These are phyloP conservation scores for Paulownia fortunei DNA, from an alignment of 257 asterid genomes.

Conservation along the genomic window DNA sequence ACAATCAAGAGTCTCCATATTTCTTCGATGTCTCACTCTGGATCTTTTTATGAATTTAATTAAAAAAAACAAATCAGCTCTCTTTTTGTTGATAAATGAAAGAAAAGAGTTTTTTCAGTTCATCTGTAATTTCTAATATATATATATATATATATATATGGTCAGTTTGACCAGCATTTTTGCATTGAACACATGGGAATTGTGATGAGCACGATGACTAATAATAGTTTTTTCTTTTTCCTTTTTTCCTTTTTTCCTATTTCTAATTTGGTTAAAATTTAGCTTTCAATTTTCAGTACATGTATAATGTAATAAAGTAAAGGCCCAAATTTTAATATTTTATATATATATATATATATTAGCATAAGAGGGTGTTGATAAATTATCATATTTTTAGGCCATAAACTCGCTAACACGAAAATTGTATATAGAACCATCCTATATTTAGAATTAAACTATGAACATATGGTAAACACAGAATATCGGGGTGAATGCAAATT, in stretches of 20 bases:
- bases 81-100: not conserved
- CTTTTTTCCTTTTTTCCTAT: not conserved
- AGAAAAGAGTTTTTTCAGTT: not conserved
- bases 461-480: too few species aligned
- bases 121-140: not conserved
- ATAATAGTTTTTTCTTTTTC: not conserved
- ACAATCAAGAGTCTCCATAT: constrained; percentile 58
- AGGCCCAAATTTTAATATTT: too few species aligned
- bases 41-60: not conserved
- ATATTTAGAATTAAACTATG: too few species aligned
- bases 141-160: not conserved
- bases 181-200: not conserved
- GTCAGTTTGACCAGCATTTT: not conserved
- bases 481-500: too few species aligned
- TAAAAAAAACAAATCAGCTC: not conserved
- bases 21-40: not conserved
- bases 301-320: too few species aligned
- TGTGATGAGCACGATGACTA: not conserved
- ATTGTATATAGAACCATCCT: too few species aligned
- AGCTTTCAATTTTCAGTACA: too few species aligned
- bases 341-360: too few species aligned
- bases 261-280: not conserved
- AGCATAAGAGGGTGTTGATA: too few species aligned
- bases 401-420: too few species aligned
- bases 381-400: too few species aligned